Conservation (phyloP, 805 yeast species). For the Yarrowia porcina region DNA sequence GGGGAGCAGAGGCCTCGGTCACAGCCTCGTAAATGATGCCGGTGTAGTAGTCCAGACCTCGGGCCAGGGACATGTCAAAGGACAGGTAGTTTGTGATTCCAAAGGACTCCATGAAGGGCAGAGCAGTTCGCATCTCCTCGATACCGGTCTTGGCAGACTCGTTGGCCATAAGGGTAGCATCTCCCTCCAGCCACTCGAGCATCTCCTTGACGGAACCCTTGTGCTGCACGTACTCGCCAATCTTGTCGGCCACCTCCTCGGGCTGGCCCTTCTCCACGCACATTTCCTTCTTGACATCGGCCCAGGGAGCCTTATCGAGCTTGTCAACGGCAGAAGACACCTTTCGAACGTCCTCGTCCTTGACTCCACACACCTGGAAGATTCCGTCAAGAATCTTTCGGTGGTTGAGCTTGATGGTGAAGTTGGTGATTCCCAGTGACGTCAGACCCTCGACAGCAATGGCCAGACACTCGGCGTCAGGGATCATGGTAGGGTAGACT, state of each 20-base stretch:
- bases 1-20: conserved; percentile 95
- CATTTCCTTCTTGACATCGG: conserved; percentile 87
- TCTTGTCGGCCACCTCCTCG: conserved; percentile 87
- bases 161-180: conserved; percentile 58
- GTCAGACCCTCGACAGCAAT: conserved; percentile 81
- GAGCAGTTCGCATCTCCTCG: conserved; percentile 69
- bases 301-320: conserved; percentile 95
- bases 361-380: conserved; percentile 91
- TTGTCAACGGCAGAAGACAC: conserved; percentile 95
- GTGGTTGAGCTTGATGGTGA: conserved; percentile 90
- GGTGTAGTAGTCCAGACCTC: conserved; percentile 97
- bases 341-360: conserved; percentile 88
- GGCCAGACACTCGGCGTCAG: conserved; percentile 87
- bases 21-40: conserved; percentile 97
- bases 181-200: conserved; percentile 52
- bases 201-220: conserved; percentile 55
- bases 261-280: conserved; percentile 84
- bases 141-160: conserved; percentile 78
- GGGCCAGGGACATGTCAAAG: conserved; percentile 90
- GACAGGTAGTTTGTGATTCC: conserved; percentile 61
- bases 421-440: conserved; percentile 78
- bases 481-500: conserved; percentile 85
- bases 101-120: conserved; percentile 79
- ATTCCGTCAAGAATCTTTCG: conserved; percentile 95
- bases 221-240: conserved; percentile 85